phyloP scores from a whole-genome alignment of 192 early-diverging fungal genomes.

The Umbelopsis sp. region DNA sequence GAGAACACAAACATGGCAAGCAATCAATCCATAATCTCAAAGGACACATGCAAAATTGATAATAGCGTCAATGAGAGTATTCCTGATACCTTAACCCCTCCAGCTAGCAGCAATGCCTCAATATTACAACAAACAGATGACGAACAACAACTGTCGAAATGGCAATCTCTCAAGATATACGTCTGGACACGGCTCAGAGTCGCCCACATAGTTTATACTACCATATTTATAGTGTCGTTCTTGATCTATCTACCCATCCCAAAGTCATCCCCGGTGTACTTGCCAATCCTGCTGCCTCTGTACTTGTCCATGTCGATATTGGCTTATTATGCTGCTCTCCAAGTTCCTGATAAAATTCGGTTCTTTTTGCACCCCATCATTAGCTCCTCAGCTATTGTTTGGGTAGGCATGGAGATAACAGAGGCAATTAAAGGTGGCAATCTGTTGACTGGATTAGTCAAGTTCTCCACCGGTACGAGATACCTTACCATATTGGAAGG shows the following conservation, averaged over 20 bases:
- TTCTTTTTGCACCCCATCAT: conserved; percentile 25
- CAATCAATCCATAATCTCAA: not conserved
- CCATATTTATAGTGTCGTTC: not conserved
- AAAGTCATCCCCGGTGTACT: conserved; percentile 2
- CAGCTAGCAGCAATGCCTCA: not conserved
- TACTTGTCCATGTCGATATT: not conserved
- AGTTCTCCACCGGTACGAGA: conserved; percentile 6
- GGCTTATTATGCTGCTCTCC: conserved; percentile 6
- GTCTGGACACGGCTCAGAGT: not conserved
- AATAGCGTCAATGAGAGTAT: not conserved
- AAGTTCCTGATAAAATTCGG: conserved; percentile 14
- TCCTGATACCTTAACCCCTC: not conserved
- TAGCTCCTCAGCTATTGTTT: not conserved
- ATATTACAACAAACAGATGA: not conserved
- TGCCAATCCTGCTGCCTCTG: not conserved
- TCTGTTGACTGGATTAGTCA: conserved; percentile 2
- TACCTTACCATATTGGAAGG: conserved; percentile 3
- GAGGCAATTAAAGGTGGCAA: conserved; percentile 15
- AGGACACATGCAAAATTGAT: not conserved
- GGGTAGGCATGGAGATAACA: not conserved
- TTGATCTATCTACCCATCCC: conserved; percentile 4
- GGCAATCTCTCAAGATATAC: not conserved
- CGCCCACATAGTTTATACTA: conserved; percentile 3
- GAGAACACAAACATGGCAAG: too few relatives aligned
- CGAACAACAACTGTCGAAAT: not conserved